phyloP scores from a whole-genome alignment of 768 basidiomycete species.

The Mycena latifolia region DNA sequence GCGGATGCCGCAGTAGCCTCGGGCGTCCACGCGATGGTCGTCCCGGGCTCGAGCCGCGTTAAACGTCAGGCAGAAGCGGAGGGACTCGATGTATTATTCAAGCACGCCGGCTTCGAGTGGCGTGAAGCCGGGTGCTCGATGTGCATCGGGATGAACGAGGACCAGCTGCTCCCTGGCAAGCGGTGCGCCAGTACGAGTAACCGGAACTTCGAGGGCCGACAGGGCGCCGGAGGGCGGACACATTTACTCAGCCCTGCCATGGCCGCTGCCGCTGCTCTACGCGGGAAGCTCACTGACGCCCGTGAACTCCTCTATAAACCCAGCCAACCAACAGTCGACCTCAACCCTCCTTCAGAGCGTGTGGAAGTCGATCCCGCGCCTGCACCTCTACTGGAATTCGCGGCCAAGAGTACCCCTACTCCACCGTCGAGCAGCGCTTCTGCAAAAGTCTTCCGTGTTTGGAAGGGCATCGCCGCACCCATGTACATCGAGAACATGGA shows the following conservation, averaged over 20 bases:
- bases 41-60: constrained; percentile 92
- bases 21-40: constrained; percentile 87
- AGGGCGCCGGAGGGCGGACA: constrained; percentile 89
- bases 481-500: constrained; percentile 87
- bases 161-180: constrained; percentile 85
- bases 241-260: constrained; percentile 92
- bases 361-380: constrained; percentile 77
- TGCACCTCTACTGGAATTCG: constrained; percentile 68
- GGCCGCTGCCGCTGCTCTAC: constrained; percentile 92
- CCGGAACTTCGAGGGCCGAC: constrained; percentile 92
- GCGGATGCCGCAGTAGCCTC: constrained; percentile 80
- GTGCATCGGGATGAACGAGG: constrained; percentile 96
- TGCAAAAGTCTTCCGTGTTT: constrained; percentile 71
- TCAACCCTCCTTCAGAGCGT: constrained; percentile 71
- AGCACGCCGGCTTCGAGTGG: constrained; percentile 94
- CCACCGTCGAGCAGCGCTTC: constrained; percentile 52
- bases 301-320: constrained; percentile 71
- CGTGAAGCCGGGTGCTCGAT: constrained; percentile 95
- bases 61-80: constrained; percentile 93
- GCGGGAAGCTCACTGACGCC: constrained; percentile 86
- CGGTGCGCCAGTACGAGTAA: constrained; percentile 94
- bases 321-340: constrained; percentile 53
- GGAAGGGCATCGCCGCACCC: constrained; percentile 83
- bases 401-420: constrained; percentile 51
- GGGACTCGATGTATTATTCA: constrained; percentile 87